phyloP scores from a whole-genome alignment of 352 stramenopile genomes.

The Globisporangium takayamanum region DNA sequence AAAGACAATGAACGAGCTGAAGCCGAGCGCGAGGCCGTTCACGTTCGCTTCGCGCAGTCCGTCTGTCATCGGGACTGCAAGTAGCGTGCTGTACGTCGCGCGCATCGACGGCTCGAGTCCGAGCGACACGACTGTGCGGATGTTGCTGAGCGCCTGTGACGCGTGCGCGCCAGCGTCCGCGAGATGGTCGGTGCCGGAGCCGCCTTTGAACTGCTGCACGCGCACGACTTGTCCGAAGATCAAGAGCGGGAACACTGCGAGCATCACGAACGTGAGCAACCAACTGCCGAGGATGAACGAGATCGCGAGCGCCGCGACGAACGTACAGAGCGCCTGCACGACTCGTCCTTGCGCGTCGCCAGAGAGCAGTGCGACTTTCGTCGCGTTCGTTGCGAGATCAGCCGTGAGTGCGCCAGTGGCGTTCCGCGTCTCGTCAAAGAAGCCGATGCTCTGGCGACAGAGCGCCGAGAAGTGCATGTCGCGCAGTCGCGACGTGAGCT shows the following conservation, averaged over 20 bases:
- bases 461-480: conserved; percentile 46
- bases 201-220: conserved; percentile 17
- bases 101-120: conserved; percentile 26
- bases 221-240: conserved; percentile 24
- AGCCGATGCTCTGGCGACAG: conserved; percentile 42
- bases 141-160: conserved; percentile 39
- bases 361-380: conserved; percentile 31
- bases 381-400: conserved; percentile 38
- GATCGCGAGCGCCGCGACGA: conserved; percentile 15
- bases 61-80: conserved; percentile 18
- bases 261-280: conserved; percentile 15
- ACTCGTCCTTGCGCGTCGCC: conserved; percentile 38
- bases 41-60: conserved; percentile 19
- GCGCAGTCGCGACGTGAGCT: conserved; percentile 37
- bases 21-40: conserved; percentile 49
- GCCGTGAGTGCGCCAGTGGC: conserved; percentile 42
- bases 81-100: conserved; percentile 20
- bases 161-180: conserved; percentile 32
- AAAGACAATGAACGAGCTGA: conserved; percentile 44
- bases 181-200: conserved; percentile 16
- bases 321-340: conserved; percentile 37
- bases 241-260: conserved; percentile 14
- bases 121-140: conserved; percentile 30
- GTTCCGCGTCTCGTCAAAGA: conserved; percentile 61
- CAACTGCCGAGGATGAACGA: conserved; percentile 14